phyloP scores from a whole-genome alignment of 2,329 filamentous ascomycete species.

The Truncatella angustata region DNA sequence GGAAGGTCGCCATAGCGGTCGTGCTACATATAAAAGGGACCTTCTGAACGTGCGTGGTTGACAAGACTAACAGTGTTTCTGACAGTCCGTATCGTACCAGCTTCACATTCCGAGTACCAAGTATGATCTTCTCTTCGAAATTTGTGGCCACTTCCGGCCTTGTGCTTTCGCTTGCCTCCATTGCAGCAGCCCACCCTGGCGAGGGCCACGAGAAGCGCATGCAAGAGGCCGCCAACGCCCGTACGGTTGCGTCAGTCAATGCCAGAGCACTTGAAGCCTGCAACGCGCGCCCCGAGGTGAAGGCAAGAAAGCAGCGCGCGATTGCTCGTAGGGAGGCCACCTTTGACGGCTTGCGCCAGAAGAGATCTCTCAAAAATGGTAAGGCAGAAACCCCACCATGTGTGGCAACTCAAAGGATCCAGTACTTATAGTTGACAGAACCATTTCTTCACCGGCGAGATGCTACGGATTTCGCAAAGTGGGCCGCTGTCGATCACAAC shows the following conservation, averaged over 20 bases:
- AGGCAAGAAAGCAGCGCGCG: constrained; percentile 36
- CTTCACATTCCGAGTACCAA: neutral
- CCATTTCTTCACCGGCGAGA: constrained; percentile 29
- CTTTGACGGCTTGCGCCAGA: constrained; percentile 34
- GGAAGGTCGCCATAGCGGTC: neutral
- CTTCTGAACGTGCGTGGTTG: neutral
- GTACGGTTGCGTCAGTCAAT: constrained; percentile 26
- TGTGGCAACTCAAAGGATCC: neutral
- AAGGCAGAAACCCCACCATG: constrained; percentile 7
- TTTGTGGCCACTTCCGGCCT: neutral
- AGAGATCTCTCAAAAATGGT: constrained; percentile 27
- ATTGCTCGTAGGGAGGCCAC: constrained; percentile 36
- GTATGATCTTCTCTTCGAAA: neutral
- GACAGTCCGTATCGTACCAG: neutral
- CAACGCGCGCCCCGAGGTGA: constrained; percentile 34
- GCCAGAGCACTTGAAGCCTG: constrained; percentile 35
- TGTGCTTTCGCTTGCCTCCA: constrained; percentile 17
- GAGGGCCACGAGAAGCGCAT: constrained; percentile 23
- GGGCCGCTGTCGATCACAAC: constrained; percentile 36
- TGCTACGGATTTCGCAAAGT: constrained; percentile 32
- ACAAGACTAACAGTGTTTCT: neutral
- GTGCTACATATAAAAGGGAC: neutral
- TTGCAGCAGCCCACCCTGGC: constrained; percentile 25
- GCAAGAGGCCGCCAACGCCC: constrained; percentile 24
- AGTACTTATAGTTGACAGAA: neutral